Conservation (phyloP, 2,329 filamentous ascomycete species). For the Xylaria sp. region DNA sequence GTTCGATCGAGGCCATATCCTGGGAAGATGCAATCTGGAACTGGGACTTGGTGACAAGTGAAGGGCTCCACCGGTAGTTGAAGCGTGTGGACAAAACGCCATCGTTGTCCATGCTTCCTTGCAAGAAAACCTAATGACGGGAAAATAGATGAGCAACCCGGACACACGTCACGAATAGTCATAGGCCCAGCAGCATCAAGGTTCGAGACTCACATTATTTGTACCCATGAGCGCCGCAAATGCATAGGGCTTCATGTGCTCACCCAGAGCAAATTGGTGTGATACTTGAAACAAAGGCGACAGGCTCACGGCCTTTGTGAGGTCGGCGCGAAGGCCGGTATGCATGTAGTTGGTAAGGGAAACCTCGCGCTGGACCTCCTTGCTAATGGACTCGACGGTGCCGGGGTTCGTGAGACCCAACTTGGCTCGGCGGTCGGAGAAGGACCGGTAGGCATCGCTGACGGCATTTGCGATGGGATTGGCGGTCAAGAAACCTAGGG, state of each 20-base stretch:
- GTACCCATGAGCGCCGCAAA: slow-evolving; percentile 95
- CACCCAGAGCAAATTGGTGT: slow-evolving; percentile 94
- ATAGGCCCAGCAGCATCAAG: slow-evolving; percentile 6
- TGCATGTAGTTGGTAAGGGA: slow-evolving; percentile 97
- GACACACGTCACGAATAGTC: not conserved
- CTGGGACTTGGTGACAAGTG: slow-evolving; percentile 84
- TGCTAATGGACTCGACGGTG: slow-evolving; percentile 84
- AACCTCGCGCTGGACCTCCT: slow-evolving; percentile 95
- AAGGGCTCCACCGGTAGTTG: slow-evolving; percentile 87
- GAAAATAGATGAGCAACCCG: slow-evolving; percentile 9
- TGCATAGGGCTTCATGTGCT: slow-evolving; percentile 90
- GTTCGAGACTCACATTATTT: slow-evolving; percentile 73
- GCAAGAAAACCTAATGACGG: slow-evolving; percentile 78
- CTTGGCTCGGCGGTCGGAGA: slow-evolving; percentile 84
- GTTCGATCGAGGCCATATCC: slow-evolving; percentile 91
- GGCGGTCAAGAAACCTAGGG: slow-evolving; percentile 70
- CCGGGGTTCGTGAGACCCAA: slow-evolving; percentile 92
- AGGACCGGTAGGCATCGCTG: slow-evolving; percentile 78
- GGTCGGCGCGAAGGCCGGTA: slow-evolving; percentile 90
- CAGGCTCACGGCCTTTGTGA: slow-evolving; percentile 96
- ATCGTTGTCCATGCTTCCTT: slow-evolving; percentile 94
- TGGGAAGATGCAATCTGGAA: slow-evolving; percentile 77
- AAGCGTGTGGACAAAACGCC: slow-evolving; percentile 84
- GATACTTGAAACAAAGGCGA: slow-evolving; percentile 95
- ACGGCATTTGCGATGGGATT: slow-evolving; percentile 75